Percentiles rank a stretch among this genome's conserved stretches.
Conservation (phyloP, 371 early-diverging fungal species). For the Rhizopus arrhizus region DNA sequence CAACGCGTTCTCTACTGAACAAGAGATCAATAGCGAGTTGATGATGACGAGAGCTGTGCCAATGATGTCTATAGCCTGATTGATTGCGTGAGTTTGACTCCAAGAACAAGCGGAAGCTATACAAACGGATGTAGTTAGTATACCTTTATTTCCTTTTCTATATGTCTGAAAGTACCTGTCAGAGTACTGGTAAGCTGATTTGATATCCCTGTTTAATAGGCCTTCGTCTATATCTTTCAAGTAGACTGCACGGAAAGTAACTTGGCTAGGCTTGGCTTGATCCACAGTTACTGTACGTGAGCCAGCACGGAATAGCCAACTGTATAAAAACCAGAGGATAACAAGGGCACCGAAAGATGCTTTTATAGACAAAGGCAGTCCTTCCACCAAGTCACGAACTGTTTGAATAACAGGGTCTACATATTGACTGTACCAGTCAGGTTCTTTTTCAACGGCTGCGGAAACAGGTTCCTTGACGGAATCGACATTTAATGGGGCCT, state of each 20-base stretch:
- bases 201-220: constrained; percentile 23
- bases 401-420: constrained; percentile 9
- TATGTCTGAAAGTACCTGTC: constrained; percentile 26
- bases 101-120: constrained; percentile 29
- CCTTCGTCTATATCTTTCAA: constrained; percentile 58
- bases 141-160: not conserved
- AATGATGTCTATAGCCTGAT: constrained; percentile 5
- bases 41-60: constrained; percentile 49
- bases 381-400: constrained; percentile 20
- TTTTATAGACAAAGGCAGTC: constrained; percentile 26
- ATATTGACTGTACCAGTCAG: constrained; percentile 17
- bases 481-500: not conserved
- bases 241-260: constrained; percentile 51
- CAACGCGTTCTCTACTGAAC: constrained; percentile 58
- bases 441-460: not conserved
- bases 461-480: constrained; percentile 19
- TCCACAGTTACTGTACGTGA: not conserved
- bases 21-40: constrained; percentile 53
- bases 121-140: not conserved
- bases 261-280: not conserved
- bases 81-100: constrained; percentile 11
- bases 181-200: constrained; percentile 28
- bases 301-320: constrained; percentile 10
- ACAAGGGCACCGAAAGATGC: constrained; percentile 4
- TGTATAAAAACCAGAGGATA: not conserved